These are phyloP conservation scores for Lipomyces anomalus DNA, from an alignment of 805 yeast species.

Conservation along the genomic window DNA sequence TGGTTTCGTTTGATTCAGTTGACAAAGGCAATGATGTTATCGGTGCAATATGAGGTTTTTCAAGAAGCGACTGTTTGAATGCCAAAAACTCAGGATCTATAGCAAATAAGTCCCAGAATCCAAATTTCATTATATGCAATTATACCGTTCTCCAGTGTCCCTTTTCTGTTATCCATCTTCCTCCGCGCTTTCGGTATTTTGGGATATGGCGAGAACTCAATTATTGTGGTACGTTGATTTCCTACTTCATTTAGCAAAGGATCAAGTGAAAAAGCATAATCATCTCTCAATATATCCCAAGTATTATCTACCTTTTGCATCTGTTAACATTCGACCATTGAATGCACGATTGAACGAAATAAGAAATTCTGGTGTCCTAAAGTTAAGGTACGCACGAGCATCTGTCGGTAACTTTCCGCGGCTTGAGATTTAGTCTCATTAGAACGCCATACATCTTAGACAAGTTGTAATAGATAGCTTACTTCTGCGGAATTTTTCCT, in stretches of 20 bases:
- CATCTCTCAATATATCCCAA: slow-evolving; percentile 30
- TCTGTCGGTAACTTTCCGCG: slow-evolving; percentile 38
- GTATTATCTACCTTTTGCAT: slow-evolving; percentile 19
- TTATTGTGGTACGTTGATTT: slow-evolving; percentile 13
- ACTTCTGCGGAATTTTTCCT: slow-evolving; percentile 28
- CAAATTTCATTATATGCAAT: neutral
- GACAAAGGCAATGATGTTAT: slow-evolving; percentile 2
- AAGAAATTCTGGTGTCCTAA: slow-evolving; percentile 32
- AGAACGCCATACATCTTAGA: slow-evolving; percentile 8
- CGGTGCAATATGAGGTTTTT: neutral
- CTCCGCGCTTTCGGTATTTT: slow-evolving; percentile 8
- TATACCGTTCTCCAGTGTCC: slow-evolving; percentile 30
- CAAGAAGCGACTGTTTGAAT: slow-evolving; percentile 31
- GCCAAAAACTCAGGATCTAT: slow-evolving; percentile 32
- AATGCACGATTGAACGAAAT: slow-evolving; percentile 33
- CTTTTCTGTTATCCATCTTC: slow-evolving; percentile 26
- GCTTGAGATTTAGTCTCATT: slow-evolving; percentile 29
- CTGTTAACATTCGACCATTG: slow-evolving; percentile 31
- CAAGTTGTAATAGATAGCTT: slow-evolving; percentile 25
- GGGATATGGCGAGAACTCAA: slow-evolving; percentile 30
- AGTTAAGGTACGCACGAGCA: slow-evolving; percentile 42
- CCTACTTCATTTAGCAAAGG: no score
- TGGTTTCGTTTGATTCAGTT: neutral
- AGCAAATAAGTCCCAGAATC: neutral
- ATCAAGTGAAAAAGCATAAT: no score